Conservation (phyloP, 2,329 filamentous ascomycete genomes). For the Didymella lethalis region DNA sequence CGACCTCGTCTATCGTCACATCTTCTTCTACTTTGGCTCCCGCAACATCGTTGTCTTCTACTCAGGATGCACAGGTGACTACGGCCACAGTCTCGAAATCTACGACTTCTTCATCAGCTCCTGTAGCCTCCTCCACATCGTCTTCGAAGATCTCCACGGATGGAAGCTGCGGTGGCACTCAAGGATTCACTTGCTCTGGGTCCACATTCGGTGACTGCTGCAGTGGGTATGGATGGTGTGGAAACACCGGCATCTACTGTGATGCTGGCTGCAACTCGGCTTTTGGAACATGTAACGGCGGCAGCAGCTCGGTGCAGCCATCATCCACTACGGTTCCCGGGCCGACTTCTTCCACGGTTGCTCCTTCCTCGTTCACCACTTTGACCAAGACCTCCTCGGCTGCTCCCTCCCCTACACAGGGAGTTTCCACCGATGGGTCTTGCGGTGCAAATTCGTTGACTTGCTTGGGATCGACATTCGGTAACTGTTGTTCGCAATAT, state of each 20-base stretch:
- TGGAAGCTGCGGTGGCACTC: slow-evolving; percentile 21
- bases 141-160: slow-evolving; percentile 20
- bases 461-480: slow-evolving; percentile 17
- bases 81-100: neutral
- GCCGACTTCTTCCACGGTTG: slow-evolving; percentile 6
- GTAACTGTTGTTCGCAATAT: slow-evolving; percentile 21
- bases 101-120: slow-evolving; percentile 5
- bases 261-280: slow-evolving; percentile 21
- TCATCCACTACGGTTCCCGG: slow-evolving; percentile 1
- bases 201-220: slow-evolving; percentile 28
- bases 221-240: slow-evolving; percentile 27
- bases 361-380: slow-evolving; percentile 15
- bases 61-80: neutral
- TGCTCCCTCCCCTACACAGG: slow-evolving; percentile 6
- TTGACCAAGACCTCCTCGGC: slow-evolving; percentile 12
- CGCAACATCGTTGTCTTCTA: slow-evolving; percentile 8
- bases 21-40: slow-evolving; percentile 9
- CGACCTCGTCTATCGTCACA: slow-evolving; percentile 3
- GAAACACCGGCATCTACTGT: slow-evolving; percentile 23
- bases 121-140: slow-evolving; percentile 8
- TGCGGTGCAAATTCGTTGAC: slow-evolving; percentile 14
- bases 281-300: slow-evolving; percentile 27
- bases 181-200: slow-evolving; percentile 23
- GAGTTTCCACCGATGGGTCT: slow-evolving; percentile 8
- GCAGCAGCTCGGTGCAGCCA: slow-evolving; percentile 2